phyloP scores from a whole-genome alignment of 176 grass and related monocot genomes.

The Aegilops umbellulata region DNA sequence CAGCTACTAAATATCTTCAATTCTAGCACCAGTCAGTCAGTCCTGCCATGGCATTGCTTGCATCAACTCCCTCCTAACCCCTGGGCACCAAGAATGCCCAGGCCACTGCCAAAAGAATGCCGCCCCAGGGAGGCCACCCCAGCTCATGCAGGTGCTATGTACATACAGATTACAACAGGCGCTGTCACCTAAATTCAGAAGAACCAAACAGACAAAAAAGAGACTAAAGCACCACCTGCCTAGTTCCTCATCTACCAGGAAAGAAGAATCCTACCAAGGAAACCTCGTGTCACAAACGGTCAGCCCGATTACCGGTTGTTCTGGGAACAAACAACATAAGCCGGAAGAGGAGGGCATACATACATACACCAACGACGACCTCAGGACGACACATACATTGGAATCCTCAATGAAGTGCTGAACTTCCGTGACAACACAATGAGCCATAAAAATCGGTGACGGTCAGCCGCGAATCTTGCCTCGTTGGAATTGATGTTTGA shows the following conservation, averaged over 20 bases:
- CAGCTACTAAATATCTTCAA: neutral
- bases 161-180: constrained; percentile 38
- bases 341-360: no score
- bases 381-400: no score
- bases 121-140: neutral
- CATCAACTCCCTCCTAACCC: neutral
- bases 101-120: neutral
- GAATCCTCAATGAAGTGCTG: no score
- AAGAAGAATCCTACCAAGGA: neutral
- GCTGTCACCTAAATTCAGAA: neutral
- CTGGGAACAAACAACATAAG: neutral
- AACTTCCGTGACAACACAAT: neutral
- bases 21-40: neutral
- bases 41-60: neutral
- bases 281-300: neutral
- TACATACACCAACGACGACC: no score
- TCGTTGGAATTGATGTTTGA: no score
- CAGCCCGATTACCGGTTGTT: neutral
- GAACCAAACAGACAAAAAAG: neutral
- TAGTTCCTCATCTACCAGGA: neutral
- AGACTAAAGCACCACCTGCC: neutral
- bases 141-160: constrained; percentile 6
- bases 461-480: neutral
- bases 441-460: neutral
- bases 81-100: neutral